Evolutionary conservation across 1,284 basidiomycete species (phyloP).

Genomic region (Moesziomyces parantarcticus): DNA sequence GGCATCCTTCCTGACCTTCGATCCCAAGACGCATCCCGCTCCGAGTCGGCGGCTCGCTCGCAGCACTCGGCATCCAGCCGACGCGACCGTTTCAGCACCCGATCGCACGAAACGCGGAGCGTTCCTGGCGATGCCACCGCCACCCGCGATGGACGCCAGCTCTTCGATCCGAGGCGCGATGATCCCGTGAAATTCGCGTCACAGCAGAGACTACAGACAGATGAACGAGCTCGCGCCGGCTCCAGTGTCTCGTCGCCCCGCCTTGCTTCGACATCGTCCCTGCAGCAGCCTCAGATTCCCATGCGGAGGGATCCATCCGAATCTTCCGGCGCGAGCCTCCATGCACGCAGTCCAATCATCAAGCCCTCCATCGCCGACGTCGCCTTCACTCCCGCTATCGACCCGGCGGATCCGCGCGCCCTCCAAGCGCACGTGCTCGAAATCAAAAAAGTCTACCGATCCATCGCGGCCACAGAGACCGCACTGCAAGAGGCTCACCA

Average conservation of each 20-base stretch:
- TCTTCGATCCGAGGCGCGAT: constrained; percentile 85
- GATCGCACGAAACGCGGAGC: constrained; percentile 34
- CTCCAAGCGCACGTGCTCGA: constrained; percentile 73
- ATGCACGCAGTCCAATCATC: constrained; percentile 28
- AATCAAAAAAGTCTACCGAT: constrained; percentile 82
- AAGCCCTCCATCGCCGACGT: constrained; percentile 21
- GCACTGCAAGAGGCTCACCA: constrained; percentile 73
- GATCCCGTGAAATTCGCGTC: constrained; percentile 75
- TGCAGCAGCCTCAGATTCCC: constrained; percentile 30
- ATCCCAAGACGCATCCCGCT: constrained; percentile 16
- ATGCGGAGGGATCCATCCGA: constrained; percentile 34
- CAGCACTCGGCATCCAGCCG: constrained; percentile 27
- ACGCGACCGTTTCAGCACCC: constrained; percentile 27
- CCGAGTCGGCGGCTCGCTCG: constrained; percentile 25
- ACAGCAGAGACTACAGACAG: constrained; percentile 31
- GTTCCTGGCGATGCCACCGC: constrained; percentile 23
- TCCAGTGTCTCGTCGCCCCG: constrained; percentile 19
- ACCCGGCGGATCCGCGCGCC: constrained; percentile 21
- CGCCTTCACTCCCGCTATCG: constrained; percentile 21
- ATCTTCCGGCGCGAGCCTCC: constrained; percentile 19
- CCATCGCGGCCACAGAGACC: constrained; percentile 78
- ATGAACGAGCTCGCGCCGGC: constrained; percentile 16
- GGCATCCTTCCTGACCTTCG: constrained; percentile 31
- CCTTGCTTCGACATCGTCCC: constrained; percentile 7
- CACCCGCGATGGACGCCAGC: constrained; percentile 44